These are phyloP conservation scores for Raphanus hybrid DNA, from an alignment of 441 rosid genomes.

Conservation along the genomic window DNA sequence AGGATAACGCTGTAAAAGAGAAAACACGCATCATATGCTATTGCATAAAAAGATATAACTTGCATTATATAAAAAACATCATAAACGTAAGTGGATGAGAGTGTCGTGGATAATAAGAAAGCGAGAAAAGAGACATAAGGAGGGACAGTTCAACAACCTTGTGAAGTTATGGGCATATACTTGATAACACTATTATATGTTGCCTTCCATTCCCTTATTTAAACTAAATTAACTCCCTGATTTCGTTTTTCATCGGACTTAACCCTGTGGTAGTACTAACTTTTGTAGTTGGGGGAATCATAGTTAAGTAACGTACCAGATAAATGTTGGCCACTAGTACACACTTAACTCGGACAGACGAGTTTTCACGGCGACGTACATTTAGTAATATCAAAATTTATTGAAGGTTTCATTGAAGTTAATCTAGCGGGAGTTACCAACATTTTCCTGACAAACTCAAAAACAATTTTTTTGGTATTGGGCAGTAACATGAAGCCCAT, in stretches of 20 bases:
- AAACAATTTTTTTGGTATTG: too few species aligned
- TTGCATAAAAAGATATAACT: background rate
- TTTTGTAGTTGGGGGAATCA: background rate
- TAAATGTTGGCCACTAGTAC: too few species aligned
- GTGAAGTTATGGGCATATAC: background rate
- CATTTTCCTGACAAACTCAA: too few species aligned
- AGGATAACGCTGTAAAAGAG: background rate
- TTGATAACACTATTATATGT: background rate
- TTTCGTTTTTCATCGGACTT: background rate
- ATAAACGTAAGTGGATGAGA: constrained; percentile 4
- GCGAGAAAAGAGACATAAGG: background rate
- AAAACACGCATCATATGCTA: background rate
- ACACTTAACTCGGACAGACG: too few species aligned
- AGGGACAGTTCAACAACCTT: constrained; percentile 13
- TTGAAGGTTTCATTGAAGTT: too few species aligned
- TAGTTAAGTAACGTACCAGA: background rate
- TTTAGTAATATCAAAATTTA: too few species aligned
- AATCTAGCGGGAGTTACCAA: too few species aligned
- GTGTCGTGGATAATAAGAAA: constrained; percentile 9
- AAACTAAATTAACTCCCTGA: background rate
- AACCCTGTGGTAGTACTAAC: background rate
- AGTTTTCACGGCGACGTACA: too few species aligned
- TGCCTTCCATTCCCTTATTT: background rate
- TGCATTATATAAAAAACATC: background rate
- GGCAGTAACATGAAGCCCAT: too few species aligned